Evolutionary conservation across 306 rosid genomes (phyloP), one percentile per base, ranked within the genome.

Genomic region (Cicer yamashitae): DNA sequence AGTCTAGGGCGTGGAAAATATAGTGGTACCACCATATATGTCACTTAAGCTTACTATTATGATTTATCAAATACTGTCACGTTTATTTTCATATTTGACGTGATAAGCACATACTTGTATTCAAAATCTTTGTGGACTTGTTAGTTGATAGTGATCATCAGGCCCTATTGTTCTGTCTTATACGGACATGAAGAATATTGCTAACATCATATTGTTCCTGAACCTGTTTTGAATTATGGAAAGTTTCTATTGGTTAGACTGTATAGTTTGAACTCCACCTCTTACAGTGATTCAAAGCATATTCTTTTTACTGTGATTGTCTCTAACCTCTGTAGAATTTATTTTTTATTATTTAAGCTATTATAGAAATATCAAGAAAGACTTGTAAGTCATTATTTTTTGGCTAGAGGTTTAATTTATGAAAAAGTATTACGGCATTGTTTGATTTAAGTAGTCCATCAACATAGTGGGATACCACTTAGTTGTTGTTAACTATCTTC

Each of bases 1-100:
- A 86, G 88, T 80, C 77, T 87, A 85, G 89, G 89, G 59, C 93
- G 84, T 82, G 96, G 93, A 73, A 94, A 94, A 81, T 94, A 85
- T 65, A 94, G 96, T 69, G 99, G 97, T 94, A 90, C 37, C 39
- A 50, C 67, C 61, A 50, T 67, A 73, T 75, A 54, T 81, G 30
- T 67, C 75, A 39, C 63, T 79, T 66, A 4, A 51, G 14, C 54
- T 59, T 71, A 54, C 57, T 56, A 11, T 63, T 71, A 11, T 57
- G 44, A 10, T 79, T 9, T 56, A 48, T 63, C 73, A 20, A 67
- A 64, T 25, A 46, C 17, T 67, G 34, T 47, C 52, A 17, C 15
- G 57, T 79, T 45, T 64, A 76, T 78, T 71, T 52, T 57, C 69
- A 53, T 9, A 14, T 60, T 14, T 76, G 58, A 76, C 34, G 62